Evolutionary conservation across 2,329 filamentous ascomycete genomes (phyloP).

Genomic region (Trichoderma sp.): DNA sequence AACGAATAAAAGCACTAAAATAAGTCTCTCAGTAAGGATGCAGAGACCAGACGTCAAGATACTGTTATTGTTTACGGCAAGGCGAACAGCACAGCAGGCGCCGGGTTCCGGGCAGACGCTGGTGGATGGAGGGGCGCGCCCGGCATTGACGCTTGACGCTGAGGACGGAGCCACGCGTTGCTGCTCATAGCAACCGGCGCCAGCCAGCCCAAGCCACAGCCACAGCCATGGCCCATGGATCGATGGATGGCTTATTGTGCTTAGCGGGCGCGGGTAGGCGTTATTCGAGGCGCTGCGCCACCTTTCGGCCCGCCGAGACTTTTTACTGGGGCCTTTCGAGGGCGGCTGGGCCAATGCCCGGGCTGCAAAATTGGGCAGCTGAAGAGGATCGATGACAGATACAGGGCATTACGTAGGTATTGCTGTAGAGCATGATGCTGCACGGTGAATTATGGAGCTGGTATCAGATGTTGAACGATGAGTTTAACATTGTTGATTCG

Average conservation of each 20-base stretch:
- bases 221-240: background rate
- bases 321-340: background rate
- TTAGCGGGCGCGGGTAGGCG: background rate
- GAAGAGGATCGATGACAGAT: background rate
- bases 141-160: background rate
- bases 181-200: conserved; percentile 4
- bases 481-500: background rate
- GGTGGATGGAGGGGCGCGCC: background rate
- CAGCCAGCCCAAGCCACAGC: background rate
- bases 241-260: background rate
- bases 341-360: background rate
- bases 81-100: background rate
- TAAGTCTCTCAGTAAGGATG: background rate
- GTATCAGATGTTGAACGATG: background rate
- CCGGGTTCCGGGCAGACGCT: background rate
- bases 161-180: conserved; percentile 6
- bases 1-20: background rate
- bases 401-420: background rate
- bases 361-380: background rate
- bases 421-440: background rate
- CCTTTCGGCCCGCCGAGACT: background rate
- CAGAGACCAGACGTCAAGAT: too few species aligned
- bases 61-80: background rate
- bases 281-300: background rate
- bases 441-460: background rate